Percentiles rank a stretch among this genome's conserved stretches.
Conservation (phyloP, 192 early-diverging fungal species). For the Umbelopsis isabellina region DNA sequence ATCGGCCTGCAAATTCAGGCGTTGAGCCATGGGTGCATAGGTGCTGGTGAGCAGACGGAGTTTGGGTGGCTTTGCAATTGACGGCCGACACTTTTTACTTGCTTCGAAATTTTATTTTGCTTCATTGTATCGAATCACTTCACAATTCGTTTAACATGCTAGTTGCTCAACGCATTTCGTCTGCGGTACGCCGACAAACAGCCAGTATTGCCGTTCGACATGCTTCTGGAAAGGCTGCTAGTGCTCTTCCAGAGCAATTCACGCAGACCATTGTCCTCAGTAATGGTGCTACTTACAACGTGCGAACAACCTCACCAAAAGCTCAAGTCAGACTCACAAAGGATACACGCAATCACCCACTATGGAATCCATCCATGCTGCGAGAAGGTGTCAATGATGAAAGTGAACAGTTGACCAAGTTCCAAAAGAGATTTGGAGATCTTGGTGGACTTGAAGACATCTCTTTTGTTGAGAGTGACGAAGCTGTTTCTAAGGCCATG, state of each 20-base stretch:
- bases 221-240: conserved; percentile 20
- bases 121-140: not conserved
- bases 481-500: conserved; percentile 38
- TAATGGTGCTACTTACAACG: conserved; percentile 84
- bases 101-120: not conserved
- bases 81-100: not conserved
- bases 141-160: not conserved
- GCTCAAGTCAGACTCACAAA: conserved; percentile 83
- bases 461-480: conserved; percentile 38
- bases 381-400: conserved; percentile 70
- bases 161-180: conserved; percentile 5
- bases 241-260: conserved; percentile 70
- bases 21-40: conserved; percentile 17
- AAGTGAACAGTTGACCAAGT: conserved; percentile 79
- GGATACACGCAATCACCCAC: conserved; percentile 90
- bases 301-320: conserved; percentile 85
- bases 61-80: conserved; percentile 18
- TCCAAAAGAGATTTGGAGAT: conserved; percentile 79
- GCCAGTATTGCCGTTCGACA: not conserved
- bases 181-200: conserved; percentile 1
- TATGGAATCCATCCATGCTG: conserved; percentile 84
- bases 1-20: conserved; percentile 23
- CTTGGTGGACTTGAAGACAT: conserved; percentile 56
- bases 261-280: conserved; percentile 83
- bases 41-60: not conserved